phyloP scores from a whole-genome alignment of 1,284 basidiomycete genomes.

The Trichosporon asahii region DNA sequence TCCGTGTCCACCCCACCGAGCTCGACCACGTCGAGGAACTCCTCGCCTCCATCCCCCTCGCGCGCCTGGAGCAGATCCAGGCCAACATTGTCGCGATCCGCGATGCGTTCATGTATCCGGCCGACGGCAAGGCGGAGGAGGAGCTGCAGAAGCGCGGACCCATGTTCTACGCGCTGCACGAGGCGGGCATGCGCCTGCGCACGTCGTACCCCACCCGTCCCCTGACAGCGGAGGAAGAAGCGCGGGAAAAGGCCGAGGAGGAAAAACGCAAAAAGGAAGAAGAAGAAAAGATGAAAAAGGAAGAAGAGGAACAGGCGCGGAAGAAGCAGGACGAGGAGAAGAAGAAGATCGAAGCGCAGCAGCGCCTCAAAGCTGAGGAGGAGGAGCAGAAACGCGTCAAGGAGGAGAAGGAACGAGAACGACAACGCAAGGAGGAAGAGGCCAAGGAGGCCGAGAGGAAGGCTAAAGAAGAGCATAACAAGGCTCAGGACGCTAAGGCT shows the following conservation, averaged over 20 bases:
- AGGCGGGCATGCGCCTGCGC: slow-evolving; percentile 49
- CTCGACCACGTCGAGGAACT: slow-evolving; percentile 52
- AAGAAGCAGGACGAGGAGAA: not conserved
- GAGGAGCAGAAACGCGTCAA: not conserved
- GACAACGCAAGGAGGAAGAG: not conserved
- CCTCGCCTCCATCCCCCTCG: slow-evolving; percentile 47
- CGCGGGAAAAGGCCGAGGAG: not conserved
- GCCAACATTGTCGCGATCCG: slow-evolving; percentile 51
- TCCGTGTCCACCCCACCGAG: slow-evolving; percentile 52
- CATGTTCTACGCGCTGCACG: slow-evolving; percentile 52
- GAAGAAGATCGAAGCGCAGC: not conserved
- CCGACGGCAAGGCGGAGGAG: slow-evolving; percentile 45
- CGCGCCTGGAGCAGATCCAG: slow-evolving; percentile 51
- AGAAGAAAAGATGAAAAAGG: not conserved
- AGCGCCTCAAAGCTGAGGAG: not conserved
- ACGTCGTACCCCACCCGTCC: slow-evolving; percentile 41
- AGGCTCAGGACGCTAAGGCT: not conserved
- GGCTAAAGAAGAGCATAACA: not conserved
- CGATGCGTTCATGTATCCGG: slow-evolving; percentile 54
- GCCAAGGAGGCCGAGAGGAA: not conserved
- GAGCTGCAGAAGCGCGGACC: slow-evolving; percentile 48
- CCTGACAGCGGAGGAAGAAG: not conserved
- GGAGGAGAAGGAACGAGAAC: not conserved
- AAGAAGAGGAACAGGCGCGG: not conserved
- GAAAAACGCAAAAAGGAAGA: not conserved